Evolutionary conservation across 805 yeast genomes (phyloP).

Genomic region (Metschnikowia cubensis): DNA sequence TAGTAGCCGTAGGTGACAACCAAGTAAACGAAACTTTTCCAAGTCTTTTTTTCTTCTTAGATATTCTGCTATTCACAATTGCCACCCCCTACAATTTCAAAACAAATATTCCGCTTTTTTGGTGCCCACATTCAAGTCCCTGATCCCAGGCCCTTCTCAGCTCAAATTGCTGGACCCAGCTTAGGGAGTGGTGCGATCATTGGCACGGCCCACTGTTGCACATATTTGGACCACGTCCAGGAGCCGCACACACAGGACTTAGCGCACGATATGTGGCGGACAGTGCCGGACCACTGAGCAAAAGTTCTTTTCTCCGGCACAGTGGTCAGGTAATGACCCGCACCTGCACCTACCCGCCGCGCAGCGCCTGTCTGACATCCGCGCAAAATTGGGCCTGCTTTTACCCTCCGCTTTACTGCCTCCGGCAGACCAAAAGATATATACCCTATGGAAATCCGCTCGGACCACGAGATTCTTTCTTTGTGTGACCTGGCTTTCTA

Average conservation of each 20-base stretch:
- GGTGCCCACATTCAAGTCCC: no score
- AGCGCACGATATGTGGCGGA: neutral
- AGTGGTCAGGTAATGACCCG: neutral
- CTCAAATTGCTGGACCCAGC: neutral
- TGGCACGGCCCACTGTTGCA: neutral
- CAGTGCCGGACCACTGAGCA: neutral
- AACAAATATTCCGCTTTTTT: no score
- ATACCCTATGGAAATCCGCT: constrained; percentile 5
- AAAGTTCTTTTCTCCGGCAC: neutral
- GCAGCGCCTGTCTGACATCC: neutral
- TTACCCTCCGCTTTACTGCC: neutral
- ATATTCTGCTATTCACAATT: no score
- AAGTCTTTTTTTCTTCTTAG: no score
- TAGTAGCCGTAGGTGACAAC: no score
- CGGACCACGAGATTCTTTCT: neutral
- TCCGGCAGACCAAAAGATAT: neutral
- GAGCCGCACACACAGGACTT: neutral
- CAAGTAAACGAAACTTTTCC: no score
- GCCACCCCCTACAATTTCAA: no score
- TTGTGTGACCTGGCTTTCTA: neutral
- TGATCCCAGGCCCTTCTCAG: no score
- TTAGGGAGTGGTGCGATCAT: neutral
- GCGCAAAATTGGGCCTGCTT: constrained; percentile 5
- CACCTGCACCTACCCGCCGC: neutral
- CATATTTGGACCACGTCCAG: neutral